Base-by-base conservation (phyloP, 345 rosid species). In the Rhizophora mangle region DNA sequence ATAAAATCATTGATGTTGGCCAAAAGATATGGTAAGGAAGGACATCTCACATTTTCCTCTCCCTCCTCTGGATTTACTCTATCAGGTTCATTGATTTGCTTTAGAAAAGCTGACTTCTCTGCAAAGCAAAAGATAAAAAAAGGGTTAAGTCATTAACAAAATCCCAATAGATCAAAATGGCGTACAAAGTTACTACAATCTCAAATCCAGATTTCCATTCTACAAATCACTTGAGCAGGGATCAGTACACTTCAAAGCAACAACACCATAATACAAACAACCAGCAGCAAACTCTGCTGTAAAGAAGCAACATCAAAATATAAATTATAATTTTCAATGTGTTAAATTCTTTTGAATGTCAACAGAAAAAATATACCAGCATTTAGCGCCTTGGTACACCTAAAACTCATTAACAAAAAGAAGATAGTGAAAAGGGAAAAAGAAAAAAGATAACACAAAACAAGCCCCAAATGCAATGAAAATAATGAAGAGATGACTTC, bases 41-140 rank as follows among this genome's bases (percentile, higher is more conserved):
- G 18, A 70, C 29, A 56, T 64, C 88, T 82, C 75, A 85, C 98
- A 79, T 84, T 87, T 67, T 83, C 93, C 68, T 82, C 90, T 58
- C 81, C 89, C 65, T 79, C 86, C 27, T 30, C 57, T 8, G 32
- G 60, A 26, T 71, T 75, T 60, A 30, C 69, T 6, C 5, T 6
- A 63, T 73, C 74, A 60, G 79, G 81, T 62, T 67, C 63, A 63
- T 46, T 70, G 52, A 82, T 73, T 63, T 75, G 81, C 81, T 81
- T 91, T 78, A 81, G 67, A 59, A 64, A 62, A 53, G 72, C 52
- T 26, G 74, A 76, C 6, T 62, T 70, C 69, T 73, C 90, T 85
- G 74, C 39, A 79, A 56, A 57, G 29, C 70, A 51, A 39, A 72
- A 61, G 58, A 61, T 74, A 59, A 32, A 72, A 21, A 76, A 39